Base-by-base conservation (phyloP, 2,329 filamentous ascomycete genomes). In the Fusarium musae region DNA sequence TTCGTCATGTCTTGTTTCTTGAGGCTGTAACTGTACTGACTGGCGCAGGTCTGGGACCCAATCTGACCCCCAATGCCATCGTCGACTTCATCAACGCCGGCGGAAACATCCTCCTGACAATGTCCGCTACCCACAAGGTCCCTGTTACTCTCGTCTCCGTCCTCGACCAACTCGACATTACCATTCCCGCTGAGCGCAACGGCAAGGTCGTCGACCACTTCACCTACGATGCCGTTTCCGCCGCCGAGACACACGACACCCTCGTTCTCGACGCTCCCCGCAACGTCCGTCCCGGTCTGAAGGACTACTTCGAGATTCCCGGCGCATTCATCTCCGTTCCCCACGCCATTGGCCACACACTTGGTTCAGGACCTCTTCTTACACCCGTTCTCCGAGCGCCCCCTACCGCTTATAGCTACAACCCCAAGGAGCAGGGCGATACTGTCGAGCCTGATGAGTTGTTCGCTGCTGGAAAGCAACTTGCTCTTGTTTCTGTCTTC, bases 171-270 rank as follows among this genome's bases (percentile, higher is more conserved):
- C 88, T 98, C 81, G 96, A 98, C 80, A 93, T 99, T 79, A 87
- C 91, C 75, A 89, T 98, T n/a, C 94, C 96, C 43, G 84, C 90
- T 40, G 96, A 97, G 83, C 93, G 95, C 79, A 94, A 92, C 63
- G 91, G 93, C 64, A 86, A 96, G 65, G 92, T 97, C 10, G 92
- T 98, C 70, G 96, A 98, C 84, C 96, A 99, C 86, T 98, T 98
- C 90, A 93, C 94, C 85, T 96, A 96, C 84, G 96, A 98, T 79
- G 87, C 88, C 63, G 77, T 89, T 37, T 94, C 92, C 44, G 92
- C 96, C 9, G 80, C 91, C 56, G 95, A 98, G 73, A 89, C 91
- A 79, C 96, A 99, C 83, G 94, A 98, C 83, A 93, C 97, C 36
- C 87, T 99, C 49, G 87, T 98, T 36, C 85, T 98, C 58, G 89